Percentiles rank a stretch among this genome's conserved stretches.
These are phyloP conservation scores for Corynespora cassiicola DNA, from an alignment of 2,329 filamentous ascomycete species.

Conservation along the genomic window DNA sequence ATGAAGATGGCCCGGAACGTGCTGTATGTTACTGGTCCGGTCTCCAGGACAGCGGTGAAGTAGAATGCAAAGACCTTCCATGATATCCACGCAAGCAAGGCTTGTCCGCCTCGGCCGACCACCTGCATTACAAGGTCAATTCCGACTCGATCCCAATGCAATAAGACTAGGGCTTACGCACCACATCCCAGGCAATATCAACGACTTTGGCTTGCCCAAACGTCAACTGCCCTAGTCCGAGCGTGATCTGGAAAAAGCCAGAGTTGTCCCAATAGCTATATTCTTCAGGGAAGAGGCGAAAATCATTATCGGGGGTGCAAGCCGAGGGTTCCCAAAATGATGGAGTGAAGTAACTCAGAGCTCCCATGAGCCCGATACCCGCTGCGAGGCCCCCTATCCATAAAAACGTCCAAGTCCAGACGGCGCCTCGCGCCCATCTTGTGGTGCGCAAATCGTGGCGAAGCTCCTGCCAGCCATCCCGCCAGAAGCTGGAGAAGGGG, in stretches of 20 bases:
- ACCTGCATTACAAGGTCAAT: conserved; percentile 12
- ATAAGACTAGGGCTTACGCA: conserved; percentile 13
- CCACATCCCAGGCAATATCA: conserved; percentile 29
- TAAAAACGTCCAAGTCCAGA: not conserved
- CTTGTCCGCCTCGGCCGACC: conserved; percentile 27
- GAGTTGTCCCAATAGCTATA: conserved; percentile 16
- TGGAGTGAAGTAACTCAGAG: no score
- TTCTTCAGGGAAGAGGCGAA: conserved; percentile 3
- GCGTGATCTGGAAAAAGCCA: conserved; percentile 27
- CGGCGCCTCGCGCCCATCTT: not conserved
- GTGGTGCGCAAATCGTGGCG: not conserved
- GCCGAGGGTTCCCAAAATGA: no score
- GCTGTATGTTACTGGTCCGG: conserved; percentile 20
- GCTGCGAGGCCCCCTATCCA: no score
- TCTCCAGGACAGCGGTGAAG: conserved; percentile 26
- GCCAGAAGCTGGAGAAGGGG: not conserved
- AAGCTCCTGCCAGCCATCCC: not conserved
- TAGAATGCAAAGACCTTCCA: conserved; percentile 25
- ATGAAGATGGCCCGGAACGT: conserved; percentile 25
- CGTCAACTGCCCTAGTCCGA: conserved; percentile 16
- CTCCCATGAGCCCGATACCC: no score
- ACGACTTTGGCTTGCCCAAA: conserved; percentile 26
- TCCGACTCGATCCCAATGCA: not conserved
- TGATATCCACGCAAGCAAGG: conserved; percentile 20
- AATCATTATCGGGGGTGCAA: conserved; percentile 17